A percentile compares a stretch with the other conserved stretches of the same genome.
Conservation (phyloP, 768 basidiomycete genomes). For the Tulasnella sp. region DNA sequence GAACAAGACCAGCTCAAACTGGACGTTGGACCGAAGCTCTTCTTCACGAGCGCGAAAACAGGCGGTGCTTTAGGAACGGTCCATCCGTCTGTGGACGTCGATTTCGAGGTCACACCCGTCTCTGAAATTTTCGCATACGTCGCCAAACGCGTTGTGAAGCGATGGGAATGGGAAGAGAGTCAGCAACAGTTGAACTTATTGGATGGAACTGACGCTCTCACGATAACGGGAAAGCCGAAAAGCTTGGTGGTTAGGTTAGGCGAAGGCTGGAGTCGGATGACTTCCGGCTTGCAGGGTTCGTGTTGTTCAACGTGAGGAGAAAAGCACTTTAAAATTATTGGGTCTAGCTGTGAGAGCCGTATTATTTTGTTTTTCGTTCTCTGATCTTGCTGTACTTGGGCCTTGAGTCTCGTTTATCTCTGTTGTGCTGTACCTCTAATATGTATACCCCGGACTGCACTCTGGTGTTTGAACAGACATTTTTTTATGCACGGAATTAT, state of each 20-base stretch:
- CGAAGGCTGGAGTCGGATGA: neutral
- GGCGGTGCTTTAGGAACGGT: slow-evolving; percentile 48
- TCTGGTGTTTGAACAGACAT: slow-evolving; percentile 2
- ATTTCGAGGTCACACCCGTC: slow-evolving; percentile 39
- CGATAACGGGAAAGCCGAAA: neutral
- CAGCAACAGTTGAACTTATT: neutral
- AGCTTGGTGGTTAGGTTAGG: neutral
- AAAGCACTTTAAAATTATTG: neutral
- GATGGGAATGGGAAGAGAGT: slow-evolving; percentile 67
- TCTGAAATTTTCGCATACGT: slow-evolving; percentile 73
- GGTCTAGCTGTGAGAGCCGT: neutral
- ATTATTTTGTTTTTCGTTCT: neutral
- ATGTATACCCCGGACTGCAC: slow-evolving; percentile 6
- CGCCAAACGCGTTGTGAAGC: slow-evolving; percentile 54
- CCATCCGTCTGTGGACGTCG: slow-evolving; percentile 6
- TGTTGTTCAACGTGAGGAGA: slow-evolving; percentile 13
- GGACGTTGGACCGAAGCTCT: slow-evolving; percentile 59
- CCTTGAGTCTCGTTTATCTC: neutral
- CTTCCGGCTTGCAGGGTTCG: neutral
- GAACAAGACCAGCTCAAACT: slow-evolving; percentile 39
- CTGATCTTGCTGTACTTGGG: neutral
- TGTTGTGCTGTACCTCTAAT: slow-evolving; percentile 5
- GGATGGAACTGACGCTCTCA: neutral
- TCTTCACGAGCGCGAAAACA: slow-evolving; percentile 76
- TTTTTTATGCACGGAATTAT: neutral